Evolutionary conservation across 1,139 yeast genomes (phyloP).

Genomic region (Geotrichum australiense): DNA sequence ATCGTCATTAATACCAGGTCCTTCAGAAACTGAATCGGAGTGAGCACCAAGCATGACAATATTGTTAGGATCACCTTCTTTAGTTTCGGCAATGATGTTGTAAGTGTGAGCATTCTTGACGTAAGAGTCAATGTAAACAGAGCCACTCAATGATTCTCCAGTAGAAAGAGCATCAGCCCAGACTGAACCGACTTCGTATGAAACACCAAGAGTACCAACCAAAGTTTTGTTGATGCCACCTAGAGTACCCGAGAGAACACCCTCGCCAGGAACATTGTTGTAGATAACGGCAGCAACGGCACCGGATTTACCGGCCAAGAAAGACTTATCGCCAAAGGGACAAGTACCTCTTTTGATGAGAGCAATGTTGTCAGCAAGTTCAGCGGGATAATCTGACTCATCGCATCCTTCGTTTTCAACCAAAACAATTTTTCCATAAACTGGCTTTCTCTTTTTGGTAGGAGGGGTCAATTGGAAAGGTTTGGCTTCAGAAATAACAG

Average conservation of each 20-base stretch:
- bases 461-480: constrained; percentile 74
- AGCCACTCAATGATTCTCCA: constrained; percentile 28
- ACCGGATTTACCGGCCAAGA: constrained; percentile 68
- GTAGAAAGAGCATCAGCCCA: constrained; percentile 17
- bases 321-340: constrained; percentile 72
- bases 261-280: constrained; percentile 52
- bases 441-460: constrained; percentile 48
- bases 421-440: constrained; percentile 54
- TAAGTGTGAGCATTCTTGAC: constrained; percentile 59
- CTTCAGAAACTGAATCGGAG: constrained; percentile 81
- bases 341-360: constrained; percentile 77
- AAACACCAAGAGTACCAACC: constrained; percentile 65
- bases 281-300: constrained; percentile 72
- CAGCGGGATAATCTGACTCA: constrained; percentile 45
- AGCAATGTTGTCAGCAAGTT: constrained; percentile 45
- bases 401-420: constrained; percentile 64
- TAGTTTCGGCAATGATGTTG: constrained; percentile 81
- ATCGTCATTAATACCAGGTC: constrained; percentile 94
- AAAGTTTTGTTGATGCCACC: constrained; percentile 64
- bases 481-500: constrained; percentile 28
- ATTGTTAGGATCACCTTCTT: constrained; percentile 73
- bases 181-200: constrained; percentile 45
- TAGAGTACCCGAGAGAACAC: constrained; percentile 52
- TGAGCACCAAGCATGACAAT: constrained; percentile 90
- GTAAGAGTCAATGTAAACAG: constrained; percentile 55